phyloP scores from a whole-genome alignment of 495 filamentous ascomycete species.

The Schizothecium vesticola region DNA sequence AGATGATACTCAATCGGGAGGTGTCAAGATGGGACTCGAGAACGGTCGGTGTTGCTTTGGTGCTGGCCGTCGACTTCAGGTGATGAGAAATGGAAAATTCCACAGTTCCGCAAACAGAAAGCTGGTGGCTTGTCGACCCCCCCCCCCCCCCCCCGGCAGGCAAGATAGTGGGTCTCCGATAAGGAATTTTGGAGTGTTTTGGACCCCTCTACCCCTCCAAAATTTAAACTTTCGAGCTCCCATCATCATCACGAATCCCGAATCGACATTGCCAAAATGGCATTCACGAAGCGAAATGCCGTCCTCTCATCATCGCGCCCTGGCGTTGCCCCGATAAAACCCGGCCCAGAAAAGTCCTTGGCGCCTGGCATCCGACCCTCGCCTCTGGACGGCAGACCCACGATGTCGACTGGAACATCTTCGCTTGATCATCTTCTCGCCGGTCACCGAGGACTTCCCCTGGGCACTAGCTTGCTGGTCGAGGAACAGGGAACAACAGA shows the following conservation, averaged over 20 bases:
- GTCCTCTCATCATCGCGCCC: slow-evolving; percentile 49
- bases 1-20: background rate
- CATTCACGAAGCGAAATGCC: slow-evolving; percentile 84
- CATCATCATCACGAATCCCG: background rate
- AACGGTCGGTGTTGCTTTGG: background rate
- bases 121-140: slow-evolving; percentile 4
- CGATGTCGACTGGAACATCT: slow-evolving; percentile 83
- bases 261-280: slow-evolving; percentile 50
- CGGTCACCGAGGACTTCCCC: slow-evolving; percentile 79
- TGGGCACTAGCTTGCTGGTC: slow-evolving; percentile 76
- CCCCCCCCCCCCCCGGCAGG: slow-evolving; percentile 1
- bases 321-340: slow-evolving; percentile 17
- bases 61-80: background rate
- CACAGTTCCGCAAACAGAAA: slow-evolving; percentile 11
- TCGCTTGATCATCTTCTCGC: slow-evolving; percentile 82
- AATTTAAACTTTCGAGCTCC: background rate
- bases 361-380: slow-evolving; percentile 76
- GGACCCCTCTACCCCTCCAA: background rate
- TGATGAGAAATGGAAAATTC: slow-evolving; percentile 10
- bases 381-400: slow-evolving; percentile 78
- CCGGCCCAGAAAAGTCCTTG: slow-evolving; percentile 34
- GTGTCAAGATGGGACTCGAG: background rate
- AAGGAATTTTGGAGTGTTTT: background rate
- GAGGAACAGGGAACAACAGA: slow-evolving; percentile 94
- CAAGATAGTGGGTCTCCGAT: slow-evolving; percentile 3